Evolutionary conservation across 2,329 filamentous ascomycete species (phyloP).

Genomic region (Monosporascus sp.): DNA sequence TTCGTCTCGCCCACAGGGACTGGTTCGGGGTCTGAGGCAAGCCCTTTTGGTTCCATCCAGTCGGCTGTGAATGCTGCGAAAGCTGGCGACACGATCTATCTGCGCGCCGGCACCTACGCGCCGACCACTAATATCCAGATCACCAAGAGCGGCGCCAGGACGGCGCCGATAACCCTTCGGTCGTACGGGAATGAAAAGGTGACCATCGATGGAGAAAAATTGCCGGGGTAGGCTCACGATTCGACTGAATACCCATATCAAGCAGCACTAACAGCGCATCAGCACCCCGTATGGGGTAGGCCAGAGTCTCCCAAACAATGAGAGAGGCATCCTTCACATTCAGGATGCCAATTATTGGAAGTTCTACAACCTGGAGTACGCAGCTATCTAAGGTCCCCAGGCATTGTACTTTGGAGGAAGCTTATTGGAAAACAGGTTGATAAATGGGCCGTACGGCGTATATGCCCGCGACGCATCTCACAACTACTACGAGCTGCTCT

Average conservation of each 20-base stretch:
- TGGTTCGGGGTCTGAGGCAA: conserved; percentile 30
- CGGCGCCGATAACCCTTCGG: conserved; percentile 34
- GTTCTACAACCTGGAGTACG: conserved; percentile 32
- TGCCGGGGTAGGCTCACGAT: conserved; percentile 17
- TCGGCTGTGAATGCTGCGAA: conserved; percentile 37
- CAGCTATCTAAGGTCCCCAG: not conserved
- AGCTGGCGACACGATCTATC: conserved; percentile 39
- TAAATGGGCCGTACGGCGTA: conserved; percentile 32
- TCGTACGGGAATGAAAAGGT: conserved; percentile 38
- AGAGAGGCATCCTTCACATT: conserved; percentile 43
- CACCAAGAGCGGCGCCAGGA: conserved; percentile 34
- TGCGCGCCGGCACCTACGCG: conserved; percentile 39
- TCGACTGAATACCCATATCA: not conserved
- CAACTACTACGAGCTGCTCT: conserved; percentile 31
- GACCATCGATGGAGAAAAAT: conserved; percentile 38
- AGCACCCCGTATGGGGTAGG: conserved; percentile 35
- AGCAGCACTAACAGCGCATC: not conserved
- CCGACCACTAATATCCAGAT: conserved; percentile 43
- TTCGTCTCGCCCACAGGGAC: conserved; percentile 40
- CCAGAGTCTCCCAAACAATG: conserved; percentile 31
- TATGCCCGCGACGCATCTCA: conserved; percentile 30
- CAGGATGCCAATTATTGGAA: conserved; percentile 39
- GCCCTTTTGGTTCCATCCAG: conserved; percentile 41
- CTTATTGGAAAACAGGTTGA: conserved; percentile 12
- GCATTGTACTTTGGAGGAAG: too few species aligned